A percentile compares a stretch with the other conserved stretches of the same genome.
These are phyloP conservation scores for Populus euphratica DNA, from an alignment of 345 rosid genomes.

Conservation along the genomic window DNA sequence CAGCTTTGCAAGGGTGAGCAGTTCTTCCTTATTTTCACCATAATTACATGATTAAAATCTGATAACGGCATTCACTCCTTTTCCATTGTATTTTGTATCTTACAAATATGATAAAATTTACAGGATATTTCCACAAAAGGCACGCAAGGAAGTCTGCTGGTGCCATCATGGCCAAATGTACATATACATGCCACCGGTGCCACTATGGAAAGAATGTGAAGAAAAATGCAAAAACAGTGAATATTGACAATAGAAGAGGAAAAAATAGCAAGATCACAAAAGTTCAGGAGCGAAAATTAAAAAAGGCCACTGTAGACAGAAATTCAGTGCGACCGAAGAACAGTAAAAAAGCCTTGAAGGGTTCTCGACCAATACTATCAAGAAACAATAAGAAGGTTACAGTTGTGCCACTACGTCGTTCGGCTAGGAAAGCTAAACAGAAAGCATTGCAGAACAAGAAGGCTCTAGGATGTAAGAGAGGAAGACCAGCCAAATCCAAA, in stretches of 20 bases:
- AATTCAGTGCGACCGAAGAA: slow-evolving; percentile 27
- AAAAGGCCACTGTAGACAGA: slow-evolving; percentile 31
- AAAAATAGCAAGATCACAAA: slow-evolving; percentile 37
- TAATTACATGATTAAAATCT: neutral
- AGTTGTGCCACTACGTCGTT: slow-evolving; percentile 74
- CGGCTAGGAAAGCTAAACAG: slow-evolving; percentile 59
- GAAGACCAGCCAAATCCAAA: slow-evolving; percentile 41
- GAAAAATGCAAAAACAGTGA: slow-evolving; percentile 26
- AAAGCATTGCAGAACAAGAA: slow-evolving; percentile 42
- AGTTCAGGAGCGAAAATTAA: slow-evolving; percentile 36
- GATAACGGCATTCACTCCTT: neutral
- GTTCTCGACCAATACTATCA: slow-evolving; percentile 15
- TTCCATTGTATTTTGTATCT: slow-evolving; percentile 7
- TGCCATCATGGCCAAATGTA: slow-evolving; percentile 34
- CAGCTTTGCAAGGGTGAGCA: slow-evolving; percentile 71
- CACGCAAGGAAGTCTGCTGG: slow-evolving; percentile 63
- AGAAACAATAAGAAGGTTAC: slow-evolving; percentile 48
- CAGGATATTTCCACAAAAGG: slow-evolving; percentile 79
- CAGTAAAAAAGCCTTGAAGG: slow-evolving; percentile 19
- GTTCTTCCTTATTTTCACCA: slow-evolving; percentile 1
- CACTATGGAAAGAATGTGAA: slow-evolving; percentile 38
- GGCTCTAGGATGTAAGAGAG: slow-evolving; percentile 40
- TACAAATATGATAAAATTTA: slow-evolving; percentile 26
- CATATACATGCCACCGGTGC: slow-evolving; percentile 65
- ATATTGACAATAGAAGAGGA: slow-evolving; percentile 33